phyloP scores from a whole-genome alignment of 192 early-diverging fungal species.

The Entomortierella lignicola region DNA sequence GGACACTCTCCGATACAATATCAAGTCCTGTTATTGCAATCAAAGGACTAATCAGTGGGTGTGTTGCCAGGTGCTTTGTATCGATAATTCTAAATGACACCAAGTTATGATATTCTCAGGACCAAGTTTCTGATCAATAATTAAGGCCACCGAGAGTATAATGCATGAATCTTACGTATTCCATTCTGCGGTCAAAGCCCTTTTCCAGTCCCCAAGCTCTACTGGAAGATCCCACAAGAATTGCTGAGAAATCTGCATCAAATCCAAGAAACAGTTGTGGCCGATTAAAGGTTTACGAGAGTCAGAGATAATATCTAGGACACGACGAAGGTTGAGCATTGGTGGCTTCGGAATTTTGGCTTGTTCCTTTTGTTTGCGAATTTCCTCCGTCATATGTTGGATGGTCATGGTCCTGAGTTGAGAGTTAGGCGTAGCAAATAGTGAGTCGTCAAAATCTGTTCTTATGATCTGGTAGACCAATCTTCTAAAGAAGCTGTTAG shows the following conservation, averaged over 20 bases:
- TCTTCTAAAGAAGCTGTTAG: conserved; percentile 74
- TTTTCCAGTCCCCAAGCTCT: conserved; percentile 78
- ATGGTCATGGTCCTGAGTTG: conserved; percentile 57
- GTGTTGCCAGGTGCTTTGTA: conserved; percentile 79
- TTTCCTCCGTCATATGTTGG: conserved; percentile 49
- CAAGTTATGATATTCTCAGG: too few species aligned
- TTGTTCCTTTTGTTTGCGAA: conserved; percentile 54
- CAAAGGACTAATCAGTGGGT: conserved; percentile 38
- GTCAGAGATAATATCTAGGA: conserved; percentile 82
- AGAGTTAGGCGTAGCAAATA: conserved; percentile 19
- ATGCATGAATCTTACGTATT: conserved; percentile 59
- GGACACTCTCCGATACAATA: conserved; percentile 52
- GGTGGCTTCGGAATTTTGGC: conserved; percentile 38
- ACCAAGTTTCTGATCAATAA: too few species aligned
- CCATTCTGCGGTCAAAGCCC: conserved; percentile 64
- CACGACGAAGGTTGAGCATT: conserved; percentile 71
- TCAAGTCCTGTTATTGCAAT: conserved; percentile 56
- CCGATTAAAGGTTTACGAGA: conserved; percentile 84
- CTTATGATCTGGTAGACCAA: conserved; percentile 83
- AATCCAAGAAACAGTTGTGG: conserved; percentile 91
- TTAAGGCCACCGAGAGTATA: too few species aligned
- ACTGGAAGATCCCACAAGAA: conserved; percentile 79
- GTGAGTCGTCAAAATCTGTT: conserved; percentile 35
- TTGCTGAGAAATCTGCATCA: conserved; percentile 83
- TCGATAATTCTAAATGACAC: conserved; percentile 74